phyloP scores from a whole-genome alignment of 805 yeast genomes.

The Dipodascopsis tothii region DNA sequence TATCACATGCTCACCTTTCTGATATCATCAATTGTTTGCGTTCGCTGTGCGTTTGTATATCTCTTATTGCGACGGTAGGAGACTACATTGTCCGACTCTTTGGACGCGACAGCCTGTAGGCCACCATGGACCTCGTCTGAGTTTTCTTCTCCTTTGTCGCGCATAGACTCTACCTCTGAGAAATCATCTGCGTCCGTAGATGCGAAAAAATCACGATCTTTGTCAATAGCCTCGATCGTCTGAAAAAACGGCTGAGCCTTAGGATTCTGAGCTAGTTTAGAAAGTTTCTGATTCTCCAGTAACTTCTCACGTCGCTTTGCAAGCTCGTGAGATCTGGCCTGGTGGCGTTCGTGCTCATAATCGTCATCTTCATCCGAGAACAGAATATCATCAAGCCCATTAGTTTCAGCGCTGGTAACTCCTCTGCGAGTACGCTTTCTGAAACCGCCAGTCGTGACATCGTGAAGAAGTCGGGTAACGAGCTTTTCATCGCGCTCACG shows the following conservation, averaged over 20 bases:
- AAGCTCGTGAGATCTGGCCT: background rate
- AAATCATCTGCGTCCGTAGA: no score
- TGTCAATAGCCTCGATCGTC: conserved; percentile 46
- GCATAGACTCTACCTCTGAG: no score
- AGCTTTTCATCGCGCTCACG: conserved; percentile 54
- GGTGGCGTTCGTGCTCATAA: background rate
- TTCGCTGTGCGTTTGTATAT: no score
- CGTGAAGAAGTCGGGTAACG: conserved; percentile 61
- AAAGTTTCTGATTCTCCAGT: conserved; percentile 36
- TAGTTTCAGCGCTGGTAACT: background rate
- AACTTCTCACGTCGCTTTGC: conserved; percentile 44
- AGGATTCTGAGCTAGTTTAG: conserved; percentile 41
- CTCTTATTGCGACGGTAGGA: no score
- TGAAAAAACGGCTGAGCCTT: conserved; percentile 62
- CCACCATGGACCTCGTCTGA: no score
- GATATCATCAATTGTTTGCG: no score
- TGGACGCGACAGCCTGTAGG: no score
- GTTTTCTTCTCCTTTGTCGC: no score
- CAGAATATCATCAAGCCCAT: background rate
- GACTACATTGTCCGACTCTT: no score
- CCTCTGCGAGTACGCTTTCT: conserved; percentile 47
- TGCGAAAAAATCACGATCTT: no score
- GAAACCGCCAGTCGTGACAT: conserved; percentile 64
- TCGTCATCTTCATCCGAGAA: background rate
- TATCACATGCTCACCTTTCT: no score